These are phyloP conservation scores for Agrostemma githago DNA, from an alignment of 148 eudicot genomes.

Conservation along the genomic window DNA sequence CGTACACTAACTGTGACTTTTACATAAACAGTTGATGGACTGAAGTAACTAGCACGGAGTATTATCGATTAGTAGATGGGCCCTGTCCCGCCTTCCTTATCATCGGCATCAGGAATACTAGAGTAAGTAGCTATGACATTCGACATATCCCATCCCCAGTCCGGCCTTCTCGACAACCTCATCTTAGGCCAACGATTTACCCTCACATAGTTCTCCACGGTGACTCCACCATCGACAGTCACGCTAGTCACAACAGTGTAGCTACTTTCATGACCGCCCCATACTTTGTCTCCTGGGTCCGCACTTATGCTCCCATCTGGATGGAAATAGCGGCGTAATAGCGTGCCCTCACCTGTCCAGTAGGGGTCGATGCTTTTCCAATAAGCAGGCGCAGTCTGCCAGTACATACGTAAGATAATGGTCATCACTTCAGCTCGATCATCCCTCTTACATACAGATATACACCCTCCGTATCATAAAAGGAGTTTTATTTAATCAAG, in stretches of 20 bases:
- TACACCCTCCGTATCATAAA: too few relatives aligned
- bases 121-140: slow-evolving; percentile 50
- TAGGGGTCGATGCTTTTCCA: slow-evolving; percentile 76
- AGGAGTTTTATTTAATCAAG: not conserved
- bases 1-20: too few relatives aligned
- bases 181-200: slow-evolving; percentile 79
- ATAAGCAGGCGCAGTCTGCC: slow-evolving; percentile 71
- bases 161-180: slow-evolving; percentile 47
- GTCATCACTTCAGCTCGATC: too few relatives aligned
- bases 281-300: slow-evolving; percentile 61
- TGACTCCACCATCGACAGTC: slow-evolving; percentile 38
- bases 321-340: slow-evolving; percentile 69
- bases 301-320: slow-evolving; percentile 78
- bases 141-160: slow-evolving; percentile 89
- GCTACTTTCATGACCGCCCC: slow-evolving; percentile 91
- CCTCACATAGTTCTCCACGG: slow-evolving; percentile 76
- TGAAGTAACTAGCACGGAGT: not conserved
- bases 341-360: slow-evolving; percentile 51
- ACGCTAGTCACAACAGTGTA: slow-evolving; percentile 61
- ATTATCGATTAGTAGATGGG: slow-evolving; percentile 27
- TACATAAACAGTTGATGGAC: not conserved
- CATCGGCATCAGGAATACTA: slow-evolving; percentile 60
- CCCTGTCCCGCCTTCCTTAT: slow-evolving; percentile 70
- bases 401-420: not conserved
- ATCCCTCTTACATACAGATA: too few relatives aligned